Evolutionary conservation across 2,329 filamentous ascomycete genomes (phyloP).

Genomic region (Colletotrichum siamense): DNA sequence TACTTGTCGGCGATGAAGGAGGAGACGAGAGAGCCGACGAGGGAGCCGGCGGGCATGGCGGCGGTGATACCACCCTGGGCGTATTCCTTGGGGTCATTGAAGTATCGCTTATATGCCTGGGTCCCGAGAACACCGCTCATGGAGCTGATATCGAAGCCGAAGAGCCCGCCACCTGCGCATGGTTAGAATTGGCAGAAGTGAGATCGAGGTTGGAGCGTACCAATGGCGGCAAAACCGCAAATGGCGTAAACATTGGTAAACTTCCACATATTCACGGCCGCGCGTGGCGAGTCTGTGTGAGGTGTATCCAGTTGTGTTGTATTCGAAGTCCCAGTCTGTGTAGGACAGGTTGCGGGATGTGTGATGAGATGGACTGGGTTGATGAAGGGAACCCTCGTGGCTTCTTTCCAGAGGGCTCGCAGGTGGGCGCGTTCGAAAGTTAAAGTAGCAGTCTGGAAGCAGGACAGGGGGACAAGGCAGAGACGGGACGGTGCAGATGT

Average conservation of each 20-base stretch:
- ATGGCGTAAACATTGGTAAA: slow-evolving; percentile 63
- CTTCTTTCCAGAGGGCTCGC: not conserved
- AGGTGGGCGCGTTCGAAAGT: not conserved
- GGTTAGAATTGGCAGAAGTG: not conserved
- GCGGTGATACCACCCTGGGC: slow-evolving; percentile 75
- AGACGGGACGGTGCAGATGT: not conserved
- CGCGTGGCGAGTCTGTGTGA: not conserved
- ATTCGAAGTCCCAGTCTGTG: not conserved
- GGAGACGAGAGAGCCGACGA: slow-evolving; percentile 60
- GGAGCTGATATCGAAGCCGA: slow-evolving; percentile 80
- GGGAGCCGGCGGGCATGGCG: slow-evolving; percentile 76
- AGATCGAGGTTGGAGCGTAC: slow-evolving; percentile 34
- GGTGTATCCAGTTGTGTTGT: not conserved
- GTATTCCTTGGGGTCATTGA: slow-evolving; percentile 63
- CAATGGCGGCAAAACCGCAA: slow-evolving; percentile 67
- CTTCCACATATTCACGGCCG: slow-evolving; percentile 42
- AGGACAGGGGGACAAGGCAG: not conserved
- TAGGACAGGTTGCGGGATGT: not conserved
- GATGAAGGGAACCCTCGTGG: not conserved
- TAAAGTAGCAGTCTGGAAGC: not conserved
- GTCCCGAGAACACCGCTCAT: slow-evolving; percentile 75
- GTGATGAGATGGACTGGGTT: not conserved
- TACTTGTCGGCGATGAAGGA: slow-evolving; percentile 56
- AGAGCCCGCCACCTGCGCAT: slow-evolving; percentile 67
- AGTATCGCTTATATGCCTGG: slow-evolving; percentile 74